Evolutionary conservation across 2,329 filamentous ascomycete species (phyloP).

Genomic region (Beauveria scarabaeidicola): DNA sequence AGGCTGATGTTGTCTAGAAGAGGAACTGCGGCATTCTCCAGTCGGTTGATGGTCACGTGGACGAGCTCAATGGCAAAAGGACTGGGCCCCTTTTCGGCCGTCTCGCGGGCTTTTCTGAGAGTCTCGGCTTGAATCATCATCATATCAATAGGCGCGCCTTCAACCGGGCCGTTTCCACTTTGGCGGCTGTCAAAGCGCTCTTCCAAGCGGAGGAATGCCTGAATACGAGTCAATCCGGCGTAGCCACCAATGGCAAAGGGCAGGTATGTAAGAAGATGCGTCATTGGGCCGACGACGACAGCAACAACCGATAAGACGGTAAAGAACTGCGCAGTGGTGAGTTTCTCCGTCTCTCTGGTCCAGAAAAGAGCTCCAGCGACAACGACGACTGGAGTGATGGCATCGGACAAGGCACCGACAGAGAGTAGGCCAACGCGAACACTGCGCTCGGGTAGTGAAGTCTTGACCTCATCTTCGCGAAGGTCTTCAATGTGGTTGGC

Average conservation of each 20-base stretch:
- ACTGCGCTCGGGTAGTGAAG: neutral
- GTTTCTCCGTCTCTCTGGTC: neutral
- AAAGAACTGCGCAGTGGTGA: constrained; percentile 4
- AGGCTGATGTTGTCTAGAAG: constrained; percentile 6
- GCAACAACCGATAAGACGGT: constrained; percentile 4
- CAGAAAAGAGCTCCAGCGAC: constrained; percentile 10
- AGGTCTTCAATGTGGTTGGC: constrained; percentile 10
- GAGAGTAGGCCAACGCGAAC: constrained; percentile 2
- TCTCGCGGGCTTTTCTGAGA: neutral
- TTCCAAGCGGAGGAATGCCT: constrained; percentile 5
- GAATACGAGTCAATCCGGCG: constrained; percentile 6
- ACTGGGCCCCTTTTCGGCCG: constrained; percentile 5
- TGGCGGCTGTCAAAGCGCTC: constrained; percentile 3
- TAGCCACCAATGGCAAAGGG: constrained; percentile 5
- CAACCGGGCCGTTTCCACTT: neutral
- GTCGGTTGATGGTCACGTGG: neutral
- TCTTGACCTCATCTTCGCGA: constrained; percentile 14
- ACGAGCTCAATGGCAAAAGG: constrained; percentile 8
- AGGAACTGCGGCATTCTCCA: neutral
- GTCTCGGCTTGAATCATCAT: constrained; percentile 1
- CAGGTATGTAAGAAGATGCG: constrained; percentile 2
- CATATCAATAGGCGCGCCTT: constrained; percentile 6
- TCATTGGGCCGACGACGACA: constrained; percentile 3
- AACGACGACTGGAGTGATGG: constrained; percentile 5
- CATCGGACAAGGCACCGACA: neutral